Evolutionary conservation across 2,329 filamentous ascomycete species (phyloP), one percentile per base, ranked within the genome.

Genomic region (Raffaelea deltoideospora): DNA sequence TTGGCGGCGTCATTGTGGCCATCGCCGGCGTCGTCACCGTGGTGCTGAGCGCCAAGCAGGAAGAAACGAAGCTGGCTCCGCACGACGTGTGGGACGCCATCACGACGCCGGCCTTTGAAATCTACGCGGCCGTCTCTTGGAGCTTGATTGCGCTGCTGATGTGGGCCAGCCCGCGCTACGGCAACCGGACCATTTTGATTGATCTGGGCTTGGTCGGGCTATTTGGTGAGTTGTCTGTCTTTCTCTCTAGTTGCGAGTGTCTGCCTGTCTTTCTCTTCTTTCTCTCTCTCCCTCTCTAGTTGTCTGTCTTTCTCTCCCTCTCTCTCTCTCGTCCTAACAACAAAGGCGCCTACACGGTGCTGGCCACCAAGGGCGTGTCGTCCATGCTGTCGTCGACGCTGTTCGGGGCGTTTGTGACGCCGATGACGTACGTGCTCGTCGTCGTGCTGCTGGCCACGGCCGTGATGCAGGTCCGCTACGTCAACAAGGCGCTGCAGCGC

Each of bases 311-410:
- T n/a, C n/a, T n/a, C n/a, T n/a, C n/a, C n/a, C n/a, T n/a, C n/a
- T n/a, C n/a, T n/a, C n/a, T n/a, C n/a, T n/a, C n/a, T n/a, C n/a
- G n/a, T n/a, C n/a, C n/a, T n/a, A n/a, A n/a, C n/a, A n/a, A n/a
- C n/a, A 11, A 4, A 86, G 84, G 85, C 46, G 90, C 86, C 41
- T 98, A 95, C 57, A 98, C 90, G n/a, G 90, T 84, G 10, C 67
- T 98, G 6, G 85, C 88, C 2, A 98, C 90, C 22, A 98, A 98
- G 56, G 90, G 90, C 38, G 83, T 98, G 28, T 88, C 90, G 2
- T 96, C 90, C 0, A 78, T 98, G 61, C 69, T 98, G 17, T 95
- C 90, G 1, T 87, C 85, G 35, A 93, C 82, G 0, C 70, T 96
- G 17, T 84, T 87, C 68, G 76, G 81, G 48, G 84, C 84, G 14